Conservation (phyloP, 129 eudicot genomes). For the Cynara cardunculus region DNA sequence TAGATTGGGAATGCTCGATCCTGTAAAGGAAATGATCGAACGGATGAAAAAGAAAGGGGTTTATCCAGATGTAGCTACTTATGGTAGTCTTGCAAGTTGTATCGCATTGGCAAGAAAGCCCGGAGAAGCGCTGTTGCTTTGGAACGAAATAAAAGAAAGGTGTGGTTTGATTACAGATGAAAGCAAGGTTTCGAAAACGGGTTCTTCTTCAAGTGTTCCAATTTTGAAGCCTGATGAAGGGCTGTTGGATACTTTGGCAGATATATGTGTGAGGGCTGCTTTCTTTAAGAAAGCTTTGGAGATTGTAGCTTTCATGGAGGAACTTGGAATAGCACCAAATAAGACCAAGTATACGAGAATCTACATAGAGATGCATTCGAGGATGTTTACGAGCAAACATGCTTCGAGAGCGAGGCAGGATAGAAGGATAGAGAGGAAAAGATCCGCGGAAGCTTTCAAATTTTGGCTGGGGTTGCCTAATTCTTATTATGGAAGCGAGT, state of each 20-base stretch:
- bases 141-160: constrained; percentile 93
- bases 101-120: constrained; percentile 88
- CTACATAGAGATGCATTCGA: constrained; percentile 97
- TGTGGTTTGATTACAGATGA: constrained; percentile 39
- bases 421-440: constrained; percentile 72
- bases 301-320: constrained; percentile 96
- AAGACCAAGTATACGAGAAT: constrained; percentile 84
- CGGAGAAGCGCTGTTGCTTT: constrained; percentile 84
- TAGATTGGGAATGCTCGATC: constrained; percentile 62
- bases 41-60: constrained; percentile 74
- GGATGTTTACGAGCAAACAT: constrained; percentile 98
- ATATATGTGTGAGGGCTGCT: constrained; percentile 95
- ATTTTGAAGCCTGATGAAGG: constrained; percentile 82
- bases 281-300: constrained; percentile 96
- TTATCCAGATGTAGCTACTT: constrained; percentile 80
- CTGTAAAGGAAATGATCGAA: constrained; percentile 61
- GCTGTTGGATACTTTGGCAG: constrained; percentile 86
- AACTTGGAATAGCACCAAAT: constrained; percentile 76
- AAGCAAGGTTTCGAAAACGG: constrained; percentile 18
- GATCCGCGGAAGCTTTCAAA: constrained; percentile 98
- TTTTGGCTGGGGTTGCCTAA: constrained; percentile 98
- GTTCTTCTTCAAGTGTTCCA: constrained; percentile 39
- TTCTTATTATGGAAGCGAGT: constrained; percentile 84
- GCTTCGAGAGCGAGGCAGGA: constrained; percentile 96
- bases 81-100: constrained; percentile 88